Percentiles rank a stretch among this genome's conserved stretches.
These are phyloP conservation scores for Didymella exigua DNA, from an alignment of 2,329 filamentous ascomycete genomes.

Conservation along the genomic window DNA sequence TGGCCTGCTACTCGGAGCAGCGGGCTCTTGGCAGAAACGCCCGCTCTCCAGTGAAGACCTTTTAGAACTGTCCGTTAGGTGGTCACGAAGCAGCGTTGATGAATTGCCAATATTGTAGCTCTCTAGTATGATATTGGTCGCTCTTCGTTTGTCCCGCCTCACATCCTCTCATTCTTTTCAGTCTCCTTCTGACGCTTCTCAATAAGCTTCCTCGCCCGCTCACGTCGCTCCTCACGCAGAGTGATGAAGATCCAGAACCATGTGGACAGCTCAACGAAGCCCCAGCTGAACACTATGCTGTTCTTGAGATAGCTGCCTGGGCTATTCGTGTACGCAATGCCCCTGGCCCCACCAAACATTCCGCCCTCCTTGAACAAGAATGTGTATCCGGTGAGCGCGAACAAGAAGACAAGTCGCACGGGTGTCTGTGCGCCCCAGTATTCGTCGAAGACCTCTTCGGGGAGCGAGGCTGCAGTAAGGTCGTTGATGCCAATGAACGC, in stretches of 20 bases:
- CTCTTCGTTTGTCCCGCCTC: not conserved
- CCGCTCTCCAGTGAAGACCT: too few species aligned
- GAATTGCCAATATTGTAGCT: not conserved
- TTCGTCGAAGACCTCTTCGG: conserved; percentile 50
- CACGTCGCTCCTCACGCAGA: conserved; percentile 45
- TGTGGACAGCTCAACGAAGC: conserved; percentile 78
- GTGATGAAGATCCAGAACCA: conserved; percentile 77
- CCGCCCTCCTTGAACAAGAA: conserved; percentile 65
- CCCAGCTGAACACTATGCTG: conserved; percentile 81
- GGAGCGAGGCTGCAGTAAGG: conserved; percentile 54
- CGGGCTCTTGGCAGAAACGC: too few species aligned
- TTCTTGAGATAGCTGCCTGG: conserved; percentile 74
- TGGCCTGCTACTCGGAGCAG: too few species aligned
- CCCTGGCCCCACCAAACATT: conserved; percentile 45
- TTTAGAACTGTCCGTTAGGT: too few species aligned
- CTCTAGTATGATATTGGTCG: not conserved
- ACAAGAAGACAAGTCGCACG: conserved; percentile 68
- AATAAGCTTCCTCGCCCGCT: conserved; percentile 36
- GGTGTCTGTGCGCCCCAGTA: conserved; percentile 62
- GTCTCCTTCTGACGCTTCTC: conserved; percentile 43
- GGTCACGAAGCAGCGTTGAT: not conserved
- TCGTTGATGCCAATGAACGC: conserved; percentile 61
- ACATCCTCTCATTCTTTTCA: conserved; percentile 22
- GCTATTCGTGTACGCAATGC: conserved; percentile 31
- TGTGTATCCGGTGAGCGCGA: conserved; percentile 66